Evolutionary conservation across 768 basidiomycete species (phyloP), one percentile per base, ranked within the genome.

Genomic region (Mycena capillaripes): DNA sequence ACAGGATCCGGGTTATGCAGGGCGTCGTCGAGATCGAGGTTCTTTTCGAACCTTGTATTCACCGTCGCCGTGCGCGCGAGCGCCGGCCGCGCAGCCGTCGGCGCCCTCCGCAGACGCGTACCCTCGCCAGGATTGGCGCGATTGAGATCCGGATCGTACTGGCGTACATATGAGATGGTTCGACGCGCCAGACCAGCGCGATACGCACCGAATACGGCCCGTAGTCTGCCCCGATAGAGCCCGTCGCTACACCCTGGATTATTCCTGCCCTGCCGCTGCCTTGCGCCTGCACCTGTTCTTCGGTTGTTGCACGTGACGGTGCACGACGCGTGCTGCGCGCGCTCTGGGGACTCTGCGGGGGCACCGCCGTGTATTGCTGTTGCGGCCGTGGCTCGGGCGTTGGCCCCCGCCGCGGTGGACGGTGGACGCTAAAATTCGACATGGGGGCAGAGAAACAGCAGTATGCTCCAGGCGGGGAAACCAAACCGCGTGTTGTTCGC

Each of bases 11-110:
- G 95, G 84, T 95, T 94, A 81, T 98, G 97, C 25, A 98, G 87
- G 25, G 90, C 89, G 80, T 98, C 97, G 84, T 98, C 97, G 21
- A 93, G 86, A 79, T 97, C 96, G 11, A 95, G 92, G 68, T 96
- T 95, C 78, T 88, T 91, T 80, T 95, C 95, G 92, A 93, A 95
- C 76, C 91, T 36, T 77, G 78, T 90, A 93, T 77, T 91, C 87
- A 94, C 87, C 0, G 93, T 90, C 11, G 89, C 87, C 11, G 90
- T 91, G 73, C 88, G 84, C 74, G 84, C 79, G 27, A 84, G 56
- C 2, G 32, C 55, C 1, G 74, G 74, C 19, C 74, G 70, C 27
- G 58, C 76, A 1, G 77, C 69, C 23, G 78, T 69, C 8, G 81
- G 81, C 30, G 71, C 69, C 72, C 81, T 83, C 76, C 83, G 75